phyloP scores from a whole-genome alignment of 2,329 filamentous ascomycete species.

The Ophidiomyces ophidiicola region DNA sequence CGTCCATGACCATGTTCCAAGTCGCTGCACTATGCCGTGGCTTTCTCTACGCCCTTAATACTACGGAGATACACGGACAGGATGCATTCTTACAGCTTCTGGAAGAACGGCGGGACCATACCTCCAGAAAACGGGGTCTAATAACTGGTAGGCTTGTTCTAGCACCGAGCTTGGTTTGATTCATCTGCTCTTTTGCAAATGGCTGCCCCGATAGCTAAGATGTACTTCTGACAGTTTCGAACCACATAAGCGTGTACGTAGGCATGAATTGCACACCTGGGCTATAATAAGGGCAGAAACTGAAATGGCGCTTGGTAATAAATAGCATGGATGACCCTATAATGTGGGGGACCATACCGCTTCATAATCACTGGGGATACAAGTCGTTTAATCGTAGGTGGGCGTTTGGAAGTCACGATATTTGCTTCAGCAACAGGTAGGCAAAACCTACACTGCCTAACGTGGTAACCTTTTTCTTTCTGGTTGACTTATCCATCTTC shows the following conservation, averaged over 20 bases:
- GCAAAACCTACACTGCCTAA: conserved; percentile 16
- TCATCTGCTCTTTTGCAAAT: conserved; percentile 2
- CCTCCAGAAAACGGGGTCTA: conserved; percentile 59
- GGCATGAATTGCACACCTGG: conserved; percentile 19
- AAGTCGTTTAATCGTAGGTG: conserved; percentile 60
- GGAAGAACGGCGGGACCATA: conserved; percentile 57
- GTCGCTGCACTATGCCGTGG: conserved; percentile 57
- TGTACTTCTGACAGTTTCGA: conserved; percentile 50
- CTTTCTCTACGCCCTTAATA: conserved; percentile 65
- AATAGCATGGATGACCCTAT: conserved; percentile 81
- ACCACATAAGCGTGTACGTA: conserved; percentile 79
- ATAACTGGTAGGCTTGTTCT: conserved; percentile 56
- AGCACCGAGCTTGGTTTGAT: background rate
- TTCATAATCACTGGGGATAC: conserved; percentile 58
- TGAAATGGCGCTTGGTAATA: conserved; percentile 15
- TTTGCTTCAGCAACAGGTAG: conserved; percentile 81
- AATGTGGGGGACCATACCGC: conserved; percentile 79
- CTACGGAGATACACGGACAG: conserved; percentile 63
- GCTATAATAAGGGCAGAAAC: conserved; percentile 3
- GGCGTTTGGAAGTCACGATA: conserved; percentile 85
- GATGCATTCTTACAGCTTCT: conserved; percentile 62
- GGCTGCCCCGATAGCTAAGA: conserved; percentile 11
- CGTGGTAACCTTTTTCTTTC: background rate
- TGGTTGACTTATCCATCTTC: conserved; percentile 2
- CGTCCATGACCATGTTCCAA: conserved; percentile 61